Percentiles rank a stretch among this genome's conserved stretches.
Evolutionary conservation across 768 basidiomycete genomes (phyloP).

Genomic region (Mycena alexandri): DNA sequence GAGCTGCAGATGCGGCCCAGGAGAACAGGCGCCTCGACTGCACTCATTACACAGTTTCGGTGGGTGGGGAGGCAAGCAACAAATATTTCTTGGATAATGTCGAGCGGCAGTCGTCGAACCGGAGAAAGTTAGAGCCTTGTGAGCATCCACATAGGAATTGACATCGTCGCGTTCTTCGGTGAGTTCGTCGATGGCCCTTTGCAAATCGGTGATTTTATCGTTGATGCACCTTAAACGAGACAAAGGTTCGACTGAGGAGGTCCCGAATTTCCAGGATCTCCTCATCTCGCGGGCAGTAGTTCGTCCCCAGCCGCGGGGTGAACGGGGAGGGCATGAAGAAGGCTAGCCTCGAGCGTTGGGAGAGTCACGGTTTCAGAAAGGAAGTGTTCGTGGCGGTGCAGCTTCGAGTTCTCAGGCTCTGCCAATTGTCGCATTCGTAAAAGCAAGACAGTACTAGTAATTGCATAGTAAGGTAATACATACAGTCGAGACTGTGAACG

Average conservation of each 20-base stretch:
- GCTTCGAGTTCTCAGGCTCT: too few species aligned
- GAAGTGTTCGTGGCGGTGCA: background rate
- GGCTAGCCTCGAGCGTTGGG: too few species aligned
- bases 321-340: constrained; percentile 17
- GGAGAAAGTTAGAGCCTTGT: constrained; percentile 42
- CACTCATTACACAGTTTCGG: constrained; percentile 35
- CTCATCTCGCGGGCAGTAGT: constrained; percentile 16
- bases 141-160: constrained; percentile 30
- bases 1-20: constrained; percentile 42
- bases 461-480: too few species aligned
- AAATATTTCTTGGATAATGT: constrained; percentile 45
- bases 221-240: background rate
- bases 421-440: too few species aligned
- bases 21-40: constrained; percentile 40
- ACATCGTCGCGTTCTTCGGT: constrained; percentile 6
- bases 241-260: constrained; percentile 10
- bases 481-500: too few species aligned
- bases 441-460: too few species aligned
- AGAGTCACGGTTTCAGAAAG: background rate
- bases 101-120: constrained; percentile 41
- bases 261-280: constrained; percentile 11
- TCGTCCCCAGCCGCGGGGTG: constrained; percentile 20
- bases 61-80: constrained; percentile 40
- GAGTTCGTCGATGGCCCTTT: constrained; percentile 9
- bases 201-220: constrained; percentile 17